These are phyloP conservation scores for Ceratocystis smalleyi DNA, from an alignment of 2,329 filamentous ascomycete genomes.

Conservation along the genomic window DNA sequence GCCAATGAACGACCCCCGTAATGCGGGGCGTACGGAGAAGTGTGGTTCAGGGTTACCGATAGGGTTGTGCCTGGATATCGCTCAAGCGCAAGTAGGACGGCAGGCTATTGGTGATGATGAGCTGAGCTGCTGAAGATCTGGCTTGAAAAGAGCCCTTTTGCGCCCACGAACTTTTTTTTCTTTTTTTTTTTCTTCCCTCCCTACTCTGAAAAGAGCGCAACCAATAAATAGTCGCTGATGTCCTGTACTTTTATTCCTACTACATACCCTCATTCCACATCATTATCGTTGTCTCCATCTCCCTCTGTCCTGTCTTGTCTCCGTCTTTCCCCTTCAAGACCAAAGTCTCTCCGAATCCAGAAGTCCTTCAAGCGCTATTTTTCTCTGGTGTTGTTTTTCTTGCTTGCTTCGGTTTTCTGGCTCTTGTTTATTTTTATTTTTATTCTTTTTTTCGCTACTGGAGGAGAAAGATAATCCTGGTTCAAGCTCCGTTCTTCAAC, in stretches of 20 bases:
- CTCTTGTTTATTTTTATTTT: constrained; percentile 1
- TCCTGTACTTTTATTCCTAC: too few relatives aligned
- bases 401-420: too few relatives aligned
- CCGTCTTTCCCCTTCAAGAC: not conserved
- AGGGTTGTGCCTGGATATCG: too few relatives aligned
- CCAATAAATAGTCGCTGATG: too few relatives aligned
- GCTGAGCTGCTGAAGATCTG: not conserved
- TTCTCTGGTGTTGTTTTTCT: not conserved
- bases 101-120: not conserved
- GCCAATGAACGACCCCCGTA: too few relatives aligned
- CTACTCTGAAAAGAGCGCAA: not conserved
- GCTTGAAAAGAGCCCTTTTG: not conserved
- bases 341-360: too few relatives aligned
- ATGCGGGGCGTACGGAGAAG: too few relatives aligned
- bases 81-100: too few relatives aligned
- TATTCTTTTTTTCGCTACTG: constrained; percentile 9
- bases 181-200: not conserved
- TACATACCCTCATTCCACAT: too few relatives aligned
- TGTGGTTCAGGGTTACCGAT: too few relatives aligned
- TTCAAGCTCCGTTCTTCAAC: not conserved
- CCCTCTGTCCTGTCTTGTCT: not conserved
- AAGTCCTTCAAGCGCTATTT: too few relatives aligned
- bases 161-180: not conserved
- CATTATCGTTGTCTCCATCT: too few relatives aligned
- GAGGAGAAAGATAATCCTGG: not conserved